Base-by-base conservation (phyloP, 495 filamentous ascomycete genomes). In the Aspergillus conjunctus region DNA sequence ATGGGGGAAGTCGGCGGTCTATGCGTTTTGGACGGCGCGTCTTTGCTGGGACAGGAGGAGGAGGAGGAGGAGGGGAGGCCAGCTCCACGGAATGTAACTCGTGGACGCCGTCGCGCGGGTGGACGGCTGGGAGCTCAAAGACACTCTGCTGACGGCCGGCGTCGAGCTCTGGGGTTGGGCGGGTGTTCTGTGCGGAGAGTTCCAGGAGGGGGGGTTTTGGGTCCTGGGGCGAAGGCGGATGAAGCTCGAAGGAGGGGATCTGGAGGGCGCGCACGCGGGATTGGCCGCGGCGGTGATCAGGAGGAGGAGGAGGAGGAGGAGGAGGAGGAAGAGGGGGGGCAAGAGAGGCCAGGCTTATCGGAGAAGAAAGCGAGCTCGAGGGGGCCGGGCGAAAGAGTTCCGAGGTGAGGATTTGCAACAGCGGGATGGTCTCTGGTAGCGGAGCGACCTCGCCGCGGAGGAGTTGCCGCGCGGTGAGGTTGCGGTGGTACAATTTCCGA, bases 401-500 rank as follows among this genome's bases (percentile, higher is more conserved):
- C 15, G 61, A 59, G 30, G 56, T 43, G 33, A 67, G 32, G 9
- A 61, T 50, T 93, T 86, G 7, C n/a, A n/a, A n/a, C n/a, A 98
- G 81, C 11, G 88, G 85, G 33, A 88, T 85, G 7, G 93, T 91
- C 45, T 88, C 87, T 8, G 87, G 85, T 9, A 94, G 92, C 7
- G 91, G 83, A 20, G 85, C 84, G 26, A 96, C 81, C 12, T 79
- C 71, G 7, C 94, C 94, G n/a, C 79, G 79, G 3, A 98, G 85
- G 33, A 98, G 81, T 66, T 93, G 85, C 39, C 71, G 68, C n/a
- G 93, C 91, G 8, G 88, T 91, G 68, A 89, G 79, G 17, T 83
- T 83, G 45, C 83, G 81, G 43, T 90, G 88, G 74, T 98, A 98
- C 17, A 98, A 79, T 73, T 94, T 96, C 71, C 90, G 87, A 67